Evolutionary conservation across 2,329 filamentous ascomycete genomes (phyloP).

Genomic region (Teratosphaeria gauchensis): DNA sequence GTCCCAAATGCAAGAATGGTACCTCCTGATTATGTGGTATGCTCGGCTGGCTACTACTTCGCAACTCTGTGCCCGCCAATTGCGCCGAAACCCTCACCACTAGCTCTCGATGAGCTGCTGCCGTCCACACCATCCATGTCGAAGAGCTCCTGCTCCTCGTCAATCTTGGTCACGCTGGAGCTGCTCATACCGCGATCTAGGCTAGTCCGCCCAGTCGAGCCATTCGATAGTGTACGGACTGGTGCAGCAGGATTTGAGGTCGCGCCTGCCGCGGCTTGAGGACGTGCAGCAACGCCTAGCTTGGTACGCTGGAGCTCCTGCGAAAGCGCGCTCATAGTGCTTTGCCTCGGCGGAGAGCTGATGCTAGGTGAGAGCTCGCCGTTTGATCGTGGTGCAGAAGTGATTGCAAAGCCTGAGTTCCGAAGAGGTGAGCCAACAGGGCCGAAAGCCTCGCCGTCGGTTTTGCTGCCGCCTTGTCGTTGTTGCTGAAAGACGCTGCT

Average conservation of each 20-base stretch:
- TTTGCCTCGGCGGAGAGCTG: slow-evolving; percentile 46
- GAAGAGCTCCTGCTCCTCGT: slow-evolving; percentile 24
- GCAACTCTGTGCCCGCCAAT: slow-evolving; percentile 8
- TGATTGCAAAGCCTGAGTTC: slow-evolving; percentile 35
- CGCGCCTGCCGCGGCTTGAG: slow-evolving; percentile 15
- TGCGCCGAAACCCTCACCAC: slow-evolving; percentile 9
- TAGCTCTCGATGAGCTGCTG: slow-evolving; percentile 3
- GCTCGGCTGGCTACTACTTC: not conserved
- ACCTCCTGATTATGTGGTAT: not conserved
- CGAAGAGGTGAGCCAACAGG: slow-evolving; percentile 58
- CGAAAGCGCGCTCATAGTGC: slow-evolving; percentile 52
- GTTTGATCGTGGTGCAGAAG: slow-evolving; percentile 5
- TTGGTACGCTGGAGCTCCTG: slow-evolving; percentile 37
- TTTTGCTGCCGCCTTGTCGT: slow-evolving; percentile 12
- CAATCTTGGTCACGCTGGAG: slow-evolving; percentile 19
- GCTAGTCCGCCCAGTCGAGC: slow-evolving; percentile 10
- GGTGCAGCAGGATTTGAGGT: not conserved
- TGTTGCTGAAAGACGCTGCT: slow-evolving; percentile 45
- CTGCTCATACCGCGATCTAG: slow-evolving; percentile 19
- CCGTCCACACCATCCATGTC: slow-evolving; percentile 23
- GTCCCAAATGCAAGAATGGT: not conserved
- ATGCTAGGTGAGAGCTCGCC: slow-evolving; percentile 33
- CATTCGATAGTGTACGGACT: slow-evolving; percentile 8
- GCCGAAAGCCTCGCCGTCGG: slow-evolving; percentile 33
- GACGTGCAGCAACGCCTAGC: slow-evolving; percentile 23